Evolutionary conservation across 352 stramenopile genomes (phyloP).

Genomic region (Phytophthora pseudosyringae): DNA sequence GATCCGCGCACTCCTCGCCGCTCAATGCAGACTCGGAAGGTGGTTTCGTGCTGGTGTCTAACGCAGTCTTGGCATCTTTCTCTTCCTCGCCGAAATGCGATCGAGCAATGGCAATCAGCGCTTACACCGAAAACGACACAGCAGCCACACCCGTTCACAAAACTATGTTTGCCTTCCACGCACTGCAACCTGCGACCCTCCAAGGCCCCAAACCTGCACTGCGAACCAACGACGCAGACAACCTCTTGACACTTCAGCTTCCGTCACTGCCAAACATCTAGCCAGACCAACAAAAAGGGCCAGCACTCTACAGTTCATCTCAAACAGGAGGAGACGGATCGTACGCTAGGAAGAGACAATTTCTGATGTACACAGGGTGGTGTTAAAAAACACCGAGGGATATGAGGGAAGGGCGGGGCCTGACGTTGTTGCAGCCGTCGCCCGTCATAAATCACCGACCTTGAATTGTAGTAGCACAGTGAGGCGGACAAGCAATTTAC

Average conservation of each 20-base stretch:
- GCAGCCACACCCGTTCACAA: not conserved
- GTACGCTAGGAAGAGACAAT: conserved; percentile 17
- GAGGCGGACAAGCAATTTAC: conserved; percentile 39
- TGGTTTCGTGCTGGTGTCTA: conserved; percentile 24
- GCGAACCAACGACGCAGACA: not conserved
- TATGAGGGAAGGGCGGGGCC: conserved; percentile 15
- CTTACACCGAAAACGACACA: not conserved
- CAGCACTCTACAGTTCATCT: too few relatives aligned
- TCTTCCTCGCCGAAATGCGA: conserved; percentile 19
- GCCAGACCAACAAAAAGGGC: not conserved
- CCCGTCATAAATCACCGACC: conserved; percentile 49
- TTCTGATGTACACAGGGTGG: conserved; percentile 66
- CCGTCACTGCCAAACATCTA: not conserved
- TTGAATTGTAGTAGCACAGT: conserved; percentile 24
- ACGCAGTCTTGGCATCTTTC: conserved; percentile 17
- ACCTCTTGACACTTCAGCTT: not conserved
- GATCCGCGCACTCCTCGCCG: not conserved
- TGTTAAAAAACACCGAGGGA: conserved; percentile 91
- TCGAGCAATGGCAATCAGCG: conserved; percentile 1
- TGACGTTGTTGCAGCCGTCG: not conserved
- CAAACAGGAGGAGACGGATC: too few relatives aligned
- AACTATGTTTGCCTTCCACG: too few relatives aligned
- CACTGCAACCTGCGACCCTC: too few relatives aligned
- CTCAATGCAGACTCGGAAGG: not conserved
- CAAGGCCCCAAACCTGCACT: not conserved